Base-by-base conservation (phyloP, 306 rosid species). In the Fragaria iinumae region DNA sequence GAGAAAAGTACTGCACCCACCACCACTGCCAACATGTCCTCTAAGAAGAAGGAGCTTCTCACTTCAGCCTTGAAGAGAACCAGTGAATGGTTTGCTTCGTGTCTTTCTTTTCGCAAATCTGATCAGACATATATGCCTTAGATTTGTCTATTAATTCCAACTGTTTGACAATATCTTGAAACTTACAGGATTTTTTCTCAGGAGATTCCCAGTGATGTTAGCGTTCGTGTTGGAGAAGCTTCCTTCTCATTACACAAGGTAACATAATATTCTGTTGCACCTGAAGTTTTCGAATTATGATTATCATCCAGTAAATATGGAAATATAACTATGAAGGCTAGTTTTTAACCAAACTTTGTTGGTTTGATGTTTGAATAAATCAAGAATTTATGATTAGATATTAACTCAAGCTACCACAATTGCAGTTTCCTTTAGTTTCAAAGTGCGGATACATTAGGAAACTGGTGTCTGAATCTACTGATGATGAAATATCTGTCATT, bases 161-260 rank as follows among this genome's bases (percentile, higher is more conserved):
- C 53, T 71, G 59, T 69, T 80, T 74, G 69, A 60, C 23, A 8
- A n/a, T 17, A 59, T 76, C 27, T 78, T 81, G 50, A 76, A 84
- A 78, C 66, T 82, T 81, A 45, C 87, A 96, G 99, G 99, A 91
- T 96, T 87, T 91, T 89, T 77, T 96, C 98, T 67, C 96, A 91
- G 79, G 99, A 92, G 86, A 91, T 96, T 86, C 98, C 97, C n/a
- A 91, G 97, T 53, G 98, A 96, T 86, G 84, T 96, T 74, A 83
- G 81, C 8, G 77, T 96, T 78, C 89, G 84, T 71, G 88, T 88
- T 83, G 97, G 92, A 81, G 99, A 84, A 76, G 88, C 73, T 69
- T 87, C 93, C 57, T 96, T 96, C 86, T 81, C 93, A 43, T 84
- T 96, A 72, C 99, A 96, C 38, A 96, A 92, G 99, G 99, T 95